phyloP scores from a whole-genome alignment of 805 yeast species.

The Lipomyces japonicus region DNA sequence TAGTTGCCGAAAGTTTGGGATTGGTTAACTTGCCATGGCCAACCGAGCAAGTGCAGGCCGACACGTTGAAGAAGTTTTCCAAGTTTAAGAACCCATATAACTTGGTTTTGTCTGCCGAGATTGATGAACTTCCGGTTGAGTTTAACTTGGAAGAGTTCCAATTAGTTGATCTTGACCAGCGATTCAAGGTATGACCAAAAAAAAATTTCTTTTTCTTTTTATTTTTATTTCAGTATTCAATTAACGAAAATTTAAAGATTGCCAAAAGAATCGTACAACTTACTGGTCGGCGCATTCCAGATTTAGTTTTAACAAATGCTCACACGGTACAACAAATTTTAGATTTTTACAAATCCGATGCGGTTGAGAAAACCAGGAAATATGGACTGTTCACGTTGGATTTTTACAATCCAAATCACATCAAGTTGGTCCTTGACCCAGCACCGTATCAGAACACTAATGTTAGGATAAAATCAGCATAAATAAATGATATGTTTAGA shows the following conservation, averaged over 20 bases:
- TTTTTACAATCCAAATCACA: slow-evolving; percentile 19
- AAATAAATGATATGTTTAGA: not conserved
- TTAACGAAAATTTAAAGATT: not conserved
- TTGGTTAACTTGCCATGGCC: slow-evolving; percentile 14
- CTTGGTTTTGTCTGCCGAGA: slow-evolving; percentile 1
- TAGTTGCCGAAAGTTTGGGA: slow-evolving; percentile 17
- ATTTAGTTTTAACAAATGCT: slow-evolving; percentile 10
- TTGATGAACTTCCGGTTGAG: slow-evolving; percentile 9
- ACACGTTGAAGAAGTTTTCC: not conserved
- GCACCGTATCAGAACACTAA: slow-evolving; percentile 17
- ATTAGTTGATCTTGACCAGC: slow-evolving; percentile 6
- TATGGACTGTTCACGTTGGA: slow-evolving; percentile 22
- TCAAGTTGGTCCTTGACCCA: slow-evolving; percentile 21
- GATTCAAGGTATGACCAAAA: slow-evolving; percentile 20
- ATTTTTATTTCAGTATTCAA: not conserved
- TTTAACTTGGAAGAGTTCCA: slow-evolving; percentile 1
- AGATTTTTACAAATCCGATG: slow-evolving; percentile 11
- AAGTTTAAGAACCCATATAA: not conserved
- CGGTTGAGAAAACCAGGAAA: slow-evolving; percentile 2
- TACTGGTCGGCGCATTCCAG: slow-evolving; percentile 24
- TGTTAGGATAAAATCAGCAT: slow-evolving; percentile 10
- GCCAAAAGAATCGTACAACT: slow-evolving; percentile 18
- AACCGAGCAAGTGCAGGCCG: not conserved
- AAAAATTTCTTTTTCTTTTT: not conserved
- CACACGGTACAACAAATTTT: slow-evolving; percentile 10